Evolutionary conservation across 345 rosid genomes (phyloP).

Genomic region (Streptanthus diversifolius): DNA sequence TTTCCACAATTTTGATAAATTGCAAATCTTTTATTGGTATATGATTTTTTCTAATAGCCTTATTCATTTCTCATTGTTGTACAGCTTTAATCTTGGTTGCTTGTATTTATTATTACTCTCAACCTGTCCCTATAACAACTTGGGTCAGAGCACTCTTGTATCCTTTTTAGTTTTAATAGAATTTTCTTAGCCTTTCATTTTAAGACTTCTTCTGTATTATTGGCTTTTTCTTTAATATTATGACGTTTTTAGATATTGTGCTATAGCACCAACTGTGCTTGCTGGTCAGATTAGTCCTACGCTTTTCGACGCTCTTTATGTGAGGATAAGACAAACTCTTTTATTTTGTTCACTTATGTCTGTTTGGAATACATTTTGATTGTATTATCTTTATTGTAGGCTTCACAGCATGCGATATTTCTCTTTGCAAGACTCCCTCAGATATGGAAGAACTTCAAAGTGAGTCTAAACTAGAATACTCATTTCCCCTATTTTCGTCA

Average conservation of each 20-base stretch:
- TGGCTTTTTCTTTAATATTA: conserved; percentile 35
- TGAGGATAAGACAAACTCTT: conserved; percentile 32
- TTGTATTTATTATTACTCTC: conserved; percentile 63
- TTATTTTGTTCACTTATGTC: not conserved
- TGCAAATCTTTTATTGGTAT: too few species aligned
- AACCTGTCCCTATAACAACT: conserved; percentile 45
- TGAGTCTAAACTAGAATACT: conserved; percentile 38
- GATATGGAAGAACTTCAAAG: conserved; percentile 81
- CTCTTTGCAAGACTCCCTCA: conserved; percentile 92
- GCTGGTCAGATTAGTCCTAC: conserved; percentile 76
- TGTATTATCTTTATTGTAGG: conserved; percentile 45
- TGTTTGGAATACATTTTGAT: not conserved
- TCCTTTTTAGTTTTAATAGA: conserved; percentile 37
- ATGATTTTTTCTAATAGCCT: not conserved
- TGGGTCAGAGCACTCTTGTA: conserved; percentile 68
- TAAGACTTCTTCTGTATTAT: not conserved
- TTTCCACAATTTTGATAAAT: not conserved
- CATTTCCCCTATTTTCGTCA: not conserved
- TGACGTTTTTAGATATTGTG: conserved; percentile 58
- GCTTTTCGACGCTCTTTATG: conserved; percentile 91
- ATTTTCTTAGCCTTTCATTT: not conserved
- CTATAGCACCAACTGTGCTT: conserved; percentile 77
- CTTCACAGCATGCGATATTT: conserved; percentile 91
- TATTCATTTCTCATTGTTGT: not conserved
- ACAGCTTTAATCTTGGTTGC: conserved; percentile 72